Percentiles rank a stretch among this genome's conserved stretches.
Conservation (phyloP, 108 stramenopile species). For the Cyclostephanos tholiformis region DNA sequence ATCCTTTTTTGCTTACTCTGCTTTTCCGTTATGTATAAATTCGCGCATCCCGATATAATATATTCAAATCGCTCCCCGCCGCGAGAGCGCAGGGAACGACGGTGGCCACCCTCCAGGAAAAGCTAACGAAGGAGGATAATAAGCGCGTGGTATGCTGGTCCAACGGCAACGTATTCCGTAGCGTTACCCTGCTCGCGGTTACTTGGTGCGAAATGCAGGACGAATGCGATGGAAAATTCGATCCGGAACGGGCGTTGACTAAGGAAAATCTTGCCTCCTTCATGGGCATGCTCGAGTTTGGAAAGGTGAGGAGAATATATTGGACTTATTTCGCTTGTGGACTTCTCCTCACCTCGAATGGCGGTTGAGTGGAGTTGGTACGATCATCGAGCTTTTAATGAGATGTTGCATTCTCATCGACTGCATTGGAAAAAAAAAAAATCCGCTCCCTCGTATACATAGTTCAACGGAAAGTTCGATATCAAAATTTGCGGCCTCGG, state of each 20-base stretch:
- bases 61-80: too few species aligned
- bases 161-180: conserved; percentile 89
- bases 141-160: conserved; percentile 84
- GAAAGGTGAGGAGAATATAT: conserved; percentile 49
- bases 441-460: not conserved
- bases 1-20: too few species aligned
- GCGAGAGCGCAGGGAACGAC: conserved; percentile 83
- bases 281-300: conserved; percentile 82
- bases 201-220: conserved; percentile 78
- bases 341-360: too few species aligned
- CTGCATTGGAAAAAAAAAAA: too few species aligned
- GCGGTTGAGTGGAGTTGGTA: not conserved
- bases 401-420: too few species aligned
- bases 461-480: conserved; percentile 67
- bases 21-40: too few species aligned
- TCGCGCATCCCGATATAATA: too few species aligned
- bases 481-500: conserved; percentile 78
- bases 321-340: not conserved
- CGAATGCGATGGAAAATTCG: conserved; percentile 47
- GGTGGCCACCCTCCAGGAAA: conserved; percentile 65
- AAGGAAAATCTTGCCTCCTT: conserved; percentile 74
- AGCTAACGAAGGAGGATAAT: conserved; percentile 56
- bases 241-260: conserved; percentile 67
- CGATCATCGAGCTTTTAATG: too few species aligned
- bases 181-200: conserved; percentile 79